Evolutionary conservation across 208 protist species (phyloP), one percentile per base, ranked within the genome.

Genomic region (Wallacemonas sp.): DNA sequence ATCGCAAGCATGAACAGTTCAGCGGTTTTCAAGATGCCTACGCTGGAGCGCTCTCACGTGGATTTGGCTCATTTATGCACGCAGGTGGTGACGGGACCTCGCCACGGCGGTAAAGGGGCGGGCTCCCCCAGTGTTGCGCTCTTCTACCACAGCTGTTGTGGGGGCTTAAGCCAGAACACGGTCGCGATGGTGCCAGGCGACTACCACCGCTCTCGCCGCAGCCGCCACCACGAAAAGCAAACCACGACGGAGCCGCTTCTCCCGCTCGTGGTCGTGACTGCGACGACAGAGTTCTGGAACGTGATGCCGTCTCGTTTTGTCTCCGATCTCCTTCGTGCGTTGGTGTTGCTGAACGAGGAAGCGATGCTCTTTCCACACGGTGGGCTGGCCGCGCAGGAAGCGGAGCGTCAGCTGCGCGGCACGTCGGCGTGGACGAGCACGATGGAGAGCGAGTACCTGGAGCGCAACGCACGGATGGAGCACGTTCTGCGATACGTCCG

Each of bases 261-360:
- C 21, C 63, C 73, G 12, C 62, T 73, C 36, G 61, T 68, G 1
- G 70, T 83, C 4, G 70, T 93, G 33, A 34, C 70, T 8, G 69
- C 68, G 26, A 72, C 64, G 4, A 30, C 30, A 6, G 78, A 90
- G 39, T 72, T 90, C 39, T 93, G 86, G 84, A 42, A 41, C 30
- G 61, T 70, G 41, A 66, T 90, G 53, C 61, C 75, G 46, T 44
- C 71, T 3, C 44, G 39, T 0, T 24, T 51, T 22, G 75, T 75
- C 46, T 89, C 79, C 15, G 66, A 85, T 66, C 34, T 87, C 19
- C 73, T 93, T 33, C 80, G 80, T 31, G 64, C 78, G 65, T 67
- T 86, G 60, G 69, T 82, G 21, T 36, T 88, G 19, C 66, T 93
- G 8, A 67, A 90, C 51, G 60, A 70, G 19, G 78, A 80, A 41